These are phyloP conservation scores for Senna tora DNA, from an alignment of 306 rosid species.

Conservation along the genomic window DNA sequence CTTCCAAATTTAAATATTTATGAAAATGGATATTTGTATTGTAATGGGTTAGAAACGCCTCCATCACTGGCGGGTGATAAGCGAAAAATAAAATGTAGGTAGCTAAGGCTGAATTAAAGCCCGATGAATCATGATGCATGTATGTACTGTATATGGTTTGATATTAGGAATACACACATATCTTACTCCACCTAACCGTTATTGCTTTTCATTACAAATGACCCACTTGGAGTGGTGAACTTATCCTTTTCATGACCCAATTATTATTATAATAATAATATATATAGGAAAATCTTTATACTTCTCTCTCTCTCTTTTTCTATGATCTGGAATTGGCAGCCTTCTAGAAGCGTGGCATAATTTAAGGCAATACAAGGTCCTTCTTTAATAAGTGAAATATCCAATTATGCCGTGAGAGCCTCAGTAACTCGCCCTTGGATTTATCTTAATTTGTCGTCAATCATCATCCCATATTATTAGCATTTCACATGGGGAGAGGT, in stretches of 20 bases:
- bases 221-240: slow-evolving; percentile 44
- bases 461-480: slow-evolving; percentile 9
- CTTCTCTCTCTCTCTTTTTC: slow-evolving; percentile 18
- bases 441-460: neutral
- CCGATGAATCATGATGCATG: slow-evolving; percentile 40
- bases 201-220: slow-evolving; percentile 43
- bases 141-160: no score
- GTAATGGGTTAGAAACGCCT: no score
- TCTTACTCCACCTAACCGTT: slow-evolving; percentile 54
- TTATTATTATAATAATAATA: neutral
- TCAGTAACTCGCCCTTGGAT: slow-evolving; percentile 12
- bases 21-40: no score
- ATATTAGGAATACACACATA: slow-evolving; percentile 24
- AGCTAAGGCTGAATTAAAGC: slow-evolving; percentile 7
- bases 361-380: slow-evolving; percentile 42
- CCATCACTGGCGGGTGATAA: slow-evolving; percentile 44
- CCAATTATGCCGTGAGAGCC: slow-evolving; percentile 14
- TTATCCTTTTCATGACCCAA: slow-evolving; percentile 44
- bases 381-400: slow-evolving; percentile 31
- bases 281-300: slow-evolving; percentile 22
- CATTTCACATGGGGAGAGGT: slow-evolving; percentile 30
- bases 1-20: no score
- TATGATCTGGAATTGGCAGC: slow-evolving; percentile 25
- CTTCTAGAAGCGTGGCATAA: slow-evolving; percentile 33
- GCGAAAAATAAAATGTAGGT: slow-evolving; percentile 39